Evolutionary conservation across 2,329 filamentous ascomycete genomes (phyloP), one percentile per base, ranked within the genome.

Genomic region (Paradendryphiella salina): DNA sequence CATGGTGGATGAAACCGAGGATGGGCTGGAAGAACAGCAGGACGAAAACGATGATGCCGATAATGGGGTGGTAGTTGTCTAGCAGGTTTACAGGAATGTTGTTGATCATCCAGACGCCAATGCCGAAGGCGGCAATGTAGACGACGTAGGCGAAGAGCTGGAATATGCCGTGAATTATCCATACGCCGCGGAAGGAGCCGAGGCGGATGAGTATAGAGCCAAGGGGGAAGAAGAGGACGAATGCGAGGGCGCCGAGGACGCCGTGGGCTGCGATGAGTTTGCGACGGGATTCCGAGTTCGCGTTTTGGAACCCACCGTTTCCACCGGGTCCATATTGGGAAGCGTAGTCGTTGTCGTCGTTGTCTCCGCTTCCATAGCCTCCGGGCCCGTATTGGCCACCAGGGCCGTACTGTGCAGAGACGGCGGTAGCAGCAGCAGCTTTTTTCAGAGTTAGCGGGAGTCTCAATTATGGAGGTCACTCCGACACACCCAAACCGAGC

Each of bases 1-100:
- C 52, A 58, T 84, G 82, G 54, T 84, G 82, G 2, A 81, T 52
- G 14, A 76, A 61, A 3, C 82, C 82, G 31, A 82, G 70, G 2
- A 77, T 64, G 0, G 81, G 82, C 54, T 82, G 80, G 56, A 86
- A 80, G 10, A 85, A 72, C 2, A 88, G 64, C 5, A 73, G 56
- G 1, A 69, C 67, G 33, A 84, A 70, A 2, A 82, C 73, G 13
- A 82, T 63, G 9, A 81, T 75, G 15, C 82, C 82, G 42, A 84
- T 80, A 54, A 82, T 75, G 0, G 78, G 73, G 54, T 84, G 82
- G 40, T 79, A 76, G 42, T 69, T 34, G 75, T 57, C 40, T 6
- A 66, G 46, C 8, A 70, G 42, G 21, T 56, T 60, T 15, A 61
- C 45, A 6, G 62, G 66, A 1, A 65, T 56, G 20, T 61, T 61